Evolutionary conservation across 2,329 filamentous ascomycete genomes (phyloP).

Genomic region (Lecanicillium sp.): DNA sequence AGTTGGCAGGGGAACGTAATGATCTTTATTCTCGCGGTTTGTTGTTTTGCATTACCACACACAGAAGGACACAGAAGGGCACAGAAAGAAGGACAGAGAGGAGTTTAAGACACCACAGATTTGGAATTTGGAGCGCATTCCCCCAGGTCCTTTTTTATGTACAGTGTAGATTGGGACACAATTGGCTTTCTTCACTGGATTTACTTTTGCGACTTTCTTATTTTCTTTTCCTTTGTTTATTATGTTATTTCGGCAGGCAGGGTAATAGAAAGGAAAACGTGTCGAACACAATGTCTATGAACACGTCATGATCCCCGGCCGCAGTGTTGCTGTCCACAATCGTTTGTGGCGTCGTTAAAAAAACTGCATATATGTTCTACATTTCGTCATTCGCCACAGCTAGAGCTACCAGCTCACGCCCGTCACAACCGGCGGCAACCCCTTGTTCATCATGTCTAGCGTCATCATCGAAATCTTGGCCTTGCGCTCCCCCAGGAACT

Average conservation of each 20-base stretch:
- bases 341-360: no score
- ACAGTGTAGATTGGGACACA: conserved; percentile 4
- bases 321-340: no score
- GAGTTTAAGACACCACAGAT: background rate
- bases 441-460: background rate
- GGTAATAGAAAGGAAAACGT: conserved; percentile 8
- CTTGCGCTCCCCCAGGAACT: conserved; percentile 3
- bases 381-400: no score
- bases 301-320: no score
- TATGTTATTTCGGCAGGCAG: conserved; percentile 6
- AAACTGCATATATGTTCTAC: no score
- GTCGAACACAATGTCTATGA: background rate
- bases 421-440: background rate
- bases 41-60: background rate
- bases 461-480: conserved; percentile 4
- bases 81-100: background rate
- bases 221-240: background rate
- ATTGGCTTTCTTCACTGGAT: conserved; percentile 1
- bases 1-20: background rate
- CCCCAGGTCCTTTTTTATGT: conserved; percentile 2
- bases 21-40: background rate
- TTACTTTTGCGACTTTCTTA: background rate
- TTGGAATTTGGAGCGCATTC: conserved; percentile 7
- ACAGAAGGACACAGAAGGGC: background rate
- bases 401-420: conserved; percentile 4